Base-by-base conservation (phyloP, 352 stramenopile genomes). In the Phytophthora litchii region DNA sequence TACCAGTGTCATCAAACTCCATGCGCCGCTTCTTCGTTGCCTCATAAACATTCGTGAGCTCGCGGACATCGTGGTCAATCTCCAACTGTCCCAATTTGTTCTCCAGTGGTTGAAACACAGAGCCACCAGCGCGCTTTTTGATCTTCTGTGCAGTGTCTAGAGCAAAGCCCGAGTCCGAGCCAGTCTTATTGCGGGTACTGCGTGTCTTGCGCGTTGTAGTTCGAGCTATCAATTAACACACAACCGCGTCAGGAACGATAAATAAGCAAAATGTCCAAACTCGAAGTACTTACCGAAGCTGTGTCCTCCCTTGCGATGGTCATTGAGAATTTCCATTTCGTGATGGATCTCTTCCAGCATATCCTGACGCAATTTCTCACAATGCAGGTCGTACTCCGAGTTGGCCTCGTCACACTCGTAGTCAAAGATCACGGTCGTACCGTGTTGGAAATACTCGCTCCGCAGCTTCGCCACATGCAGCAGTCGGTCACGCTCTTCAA, bases 281-380 rank as follows among this genome's bases (percentile, higher is more conserved):
- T 37, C 19, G 3, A 48, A 13, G 19, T 45, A 13, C 68, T 45
- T 74, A 85, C 77, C 63, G 1, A 72, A 78, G 23, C 55, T 70
- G 43, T 72, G 74, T 17, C 64, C 76, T 42, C 81, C 79, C 21
- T 86, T 89, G 45, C 78, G 81, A 60, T 94, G 80, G 51, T 89
- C 84, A 41, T 84, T 70, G 25, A 91, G 70, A 49, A 91, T 87
- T 57, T 94, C 82, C 68, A 94, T 92, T 67, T 94, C 85, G 35
- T 91, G 72, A 38, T 91, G 78, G 67, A 94, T 94, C 64, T 94
- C 85, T 21, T 92, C 83, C 20, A 94, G 69, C 85, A 94, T 94
- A 54, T 92, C 83, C 20, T 92, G 78, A 16, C 84, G 80, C 47
- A 94, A 62, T 58, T 89, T 90, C 32, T 89, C 83, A 60, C 85